Evolutionary conservation across 352 stramenopile species (phyloP), one percentile per base, ranked within the genome.

Genomic region (Phytopythium cucurbitacearum): DNA sequence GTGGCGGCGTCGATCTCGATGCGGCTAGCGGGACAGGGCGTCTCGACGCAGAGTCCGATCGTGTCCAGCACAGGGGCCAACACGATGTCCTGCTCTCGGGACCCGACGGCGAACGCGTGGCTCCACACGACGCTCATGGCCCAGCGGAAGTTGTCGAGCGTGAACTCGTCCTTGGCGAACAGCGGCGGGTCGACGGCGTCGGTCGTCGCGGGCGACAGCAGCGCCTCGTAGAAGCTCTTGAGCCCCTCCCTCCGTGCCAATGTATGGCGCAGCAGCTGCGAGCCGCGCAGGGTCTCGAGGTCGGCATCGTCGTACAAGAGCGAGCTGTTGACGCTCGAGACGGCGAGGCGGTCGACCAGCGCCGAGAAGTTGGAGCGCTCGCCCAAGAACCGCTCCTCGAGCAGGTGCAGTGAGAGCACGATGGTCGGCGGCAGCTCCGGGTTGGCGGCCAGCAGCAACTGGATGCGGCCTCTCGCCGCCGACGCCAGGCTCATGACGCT

Each of bases 81-180:
- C 10, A 80, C 62, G 11, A 76, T 56, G 10, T 78, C 59, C 13
- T 47, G 34, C 39, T 81, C 71, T 0, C 39, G 21, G 1, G 52
- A 39, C 21, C 59, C 57, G 15, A 65, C 15, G 1, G 61, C 64
- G 39, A 80, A 78, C 6, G 69, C 54, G 39, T 57, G 65, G 4
- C 67, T 54, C 72, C 72, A 83, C 3, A 83, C 60, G 28, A 80
- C 49, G 3, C 69, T 67, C 57, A 83, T 67, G 0, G 72, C 72
- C 69, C 69, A 83, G 7, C 54, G 60, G 34, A 83, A 83, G 33
- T 62, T 53, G 9, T 74, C 62, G 12, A 72, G 48, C 11, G 72
- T 78, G 45, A 83, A 83, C n/a, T 69, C 59, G 37, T 70, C 39
- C 13, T 61, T n/a, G 5, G 65, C 49, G n/a, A 83, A 83, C 16